Conservation (phyloP, 1,139 yeast genomes). For the Yamadazyma friedrichii region DNA sequence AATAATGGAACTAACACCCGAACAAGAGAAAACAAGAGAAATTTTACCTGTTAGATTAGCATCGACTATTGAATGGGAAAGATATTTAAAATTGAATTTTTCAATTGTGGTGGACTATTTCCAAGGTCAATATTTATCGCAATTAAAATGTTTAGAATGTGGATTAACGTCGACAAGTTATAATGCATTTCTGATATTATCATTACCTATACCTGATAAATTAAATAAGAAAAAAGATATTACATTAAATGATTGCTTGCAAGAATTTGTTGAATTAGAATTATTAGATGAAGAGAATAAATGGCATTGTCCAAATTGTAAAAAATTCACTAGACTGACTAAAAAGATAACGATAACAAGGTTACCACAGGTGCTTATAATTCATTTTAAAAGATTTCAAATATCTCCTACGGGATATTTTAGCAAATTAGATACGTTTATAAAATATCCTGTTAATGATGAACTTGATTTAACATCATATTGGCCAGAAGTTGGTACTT, state of each 20-base stretch:
- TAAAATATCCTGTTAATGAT: conserved; percentile 57
- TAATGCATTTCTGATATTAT: conserved; percentile 73
- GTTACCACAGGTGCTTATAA: conserved; percentile 67
- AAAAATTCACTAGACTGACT: conserved; percentile 61
- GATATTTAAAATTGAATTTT: conserved; percentile 79
- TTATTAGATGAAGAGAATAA: conserved; percentile 76
- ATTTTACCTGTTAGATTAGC: conserved; percentile 77
- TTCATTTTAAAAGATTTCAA: conserved; percentile 80
- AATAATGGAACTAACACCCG: conserved; percentile 56
- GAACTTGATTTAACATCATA: conserved; percentile 67
- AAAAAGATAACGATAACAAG: conserved; percentile 70
- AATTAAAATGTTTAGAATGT: conserved; percentile 74
- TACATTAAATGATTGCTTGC: conserved; percentile 60
- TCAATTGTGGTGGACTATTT: conserved; percentile 83
- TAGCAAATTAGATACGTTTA: conserved; percentile 61
- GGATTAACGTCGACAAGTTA: conserved; percentile 82
- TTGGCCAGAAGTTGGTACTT: conserved; percentile 64
- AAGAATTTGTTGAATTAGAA: conserved; percentile 67
- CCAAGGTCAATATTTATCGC: conserved; percentile 89
- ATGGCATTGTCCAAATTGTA: conserved; percentile 88
- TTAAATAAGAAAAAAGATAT: conserved; percentile 24
- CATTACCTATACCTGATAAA: conserved; percentile 66
- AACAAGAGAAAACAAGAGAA: conserved; percentile 77
- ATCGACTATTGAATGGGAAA: conserved; percentile 92
- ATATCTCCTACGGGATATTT: conserved; percentile 42